phyloP scores from a whole-genome alignment of 768 basidiomycete species.

The Pleurotus sapidus region DNA sequence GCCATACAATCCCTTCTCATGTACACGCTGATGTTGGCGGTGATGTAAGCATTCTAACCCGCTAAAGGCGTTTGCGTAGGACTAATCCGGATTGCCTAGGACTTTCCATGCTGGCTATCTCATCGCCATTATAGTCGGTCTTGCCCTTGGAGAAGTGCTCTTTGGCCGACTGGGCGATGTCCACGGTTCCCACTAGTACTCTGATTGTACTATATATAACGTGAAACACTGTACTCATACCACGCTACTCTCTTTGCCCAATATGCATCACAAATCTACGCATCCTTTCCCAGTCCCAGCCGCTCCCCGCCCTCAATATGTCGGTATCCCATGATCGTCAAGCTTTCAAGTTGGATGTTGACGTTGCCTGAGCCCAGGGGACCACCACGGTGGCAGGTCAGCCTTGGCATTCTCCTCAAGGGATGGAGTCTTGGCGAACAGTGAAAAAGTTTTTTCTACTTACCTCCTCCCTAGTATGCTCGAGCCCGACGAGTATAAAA shows the following conservation, averaged over 20 bases:
- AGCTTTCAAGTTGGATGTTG: no score
- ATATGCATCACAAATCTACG: no score
- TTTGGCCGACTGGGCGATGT: conserved; percentile 54
- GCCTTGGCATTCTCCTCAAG: no score
- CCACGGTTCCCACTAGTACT: conserved; percentile 8
- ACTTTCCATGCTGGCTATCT: conserved; percentile 80
- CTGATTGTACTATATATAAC: neutral
- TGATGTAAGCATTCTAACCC: conserved; percentile 55
- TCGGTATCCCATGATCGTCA: no score
- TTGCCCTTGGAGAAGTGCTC: conserved; percentile 70
- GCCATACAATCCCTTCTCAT: conserved; percentile 58
- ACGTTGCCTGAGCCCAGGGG: neutral
- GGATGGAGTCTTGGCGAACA: neutral
- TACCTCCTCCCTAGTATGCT: neutral
- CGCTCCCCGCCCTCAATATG: no score
- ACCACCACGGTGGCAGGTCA: neutral
- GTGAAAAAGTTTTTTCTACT: conserved; percentile 7
- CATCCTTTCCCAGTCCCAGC: no score
- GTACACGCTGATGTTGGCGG: conserved; percentile 76
- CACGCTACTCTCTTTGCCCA: no score
- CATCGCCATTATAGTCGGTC: conserved; percentile 66
- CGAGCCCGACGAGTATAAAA: conserved; percentile 6
- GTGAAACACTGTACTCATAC: neutral
- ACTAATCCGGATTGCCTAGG: conserved; percentile 41
- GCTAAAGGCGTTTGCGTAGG: neutral